Percentiles rank a stretch among this genome's conserved stretches.
Evolutionary conservation across 2,329 filamentous ascomycete species (phyloP).

Genomic region (Alternaria sp.): DNA sequence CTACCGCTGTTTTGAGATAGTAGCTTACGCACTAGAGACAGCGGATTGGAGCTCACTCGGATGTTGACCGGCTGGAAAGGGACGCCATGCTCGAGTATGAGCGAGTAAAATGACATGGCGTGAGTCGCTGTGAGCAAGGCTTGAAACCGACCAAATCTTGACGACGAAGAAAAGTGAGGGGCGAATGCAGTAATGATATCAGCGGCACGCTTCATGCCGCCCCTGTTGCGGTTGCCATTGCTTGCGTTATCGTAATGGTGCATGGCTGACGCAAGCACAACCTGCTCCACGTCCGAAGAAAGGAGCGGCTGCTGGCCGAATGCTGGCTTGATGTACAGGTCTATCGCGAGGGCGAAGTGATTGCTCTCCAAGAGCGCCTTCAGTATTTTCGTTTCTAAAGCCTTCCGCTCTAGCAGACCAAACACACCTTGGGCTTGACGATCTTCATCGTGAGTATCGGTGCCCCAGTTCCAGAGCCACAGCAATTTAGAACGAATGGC

Average conservation of each 20-base stretch:
- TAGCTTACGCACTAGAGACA: conserved; percentile 75
- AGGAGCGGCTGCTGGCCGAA: conserved; percentile 61
- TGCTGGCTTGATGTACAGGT: conserved; percentile 67
- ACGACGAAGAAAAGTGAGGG: conserved; percentile 62
- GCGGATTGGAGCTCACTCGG: conserved; percentile 77
- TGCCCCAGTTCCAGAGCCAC: conserved; percentile 78
- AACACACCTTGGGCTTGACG: conserved; percentile 60
- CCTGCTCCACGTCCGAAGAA: conserved; percentile 63
- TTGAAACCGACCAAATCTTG: conserved; percentile 65
- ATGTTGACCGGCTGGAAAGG: conserved; percentile 81
- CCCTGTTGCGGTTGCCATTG: conserved; percentile 79
- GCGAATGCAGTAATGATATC: conserved; percentile 68
- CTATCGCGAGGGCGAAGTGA: conserved; percentile 68
- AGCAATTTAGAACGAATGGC: conserved; percentile 69
- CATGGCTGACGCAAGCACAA: conserved; percentile 70
- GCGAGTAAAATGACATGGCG: conserved; percentile 75
- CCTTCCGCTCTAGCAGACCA: conserved; percentile 66
- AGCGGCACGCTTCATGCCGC: conserved; percentile 78
- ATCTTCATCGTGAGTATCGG: conserved; percentile 55
- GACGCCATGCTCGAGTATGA: conserved; percentile 80
- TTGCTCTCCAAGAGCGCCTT: conserved; percentile 70
- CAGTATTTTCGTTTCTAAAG: conserved; percentile 75
- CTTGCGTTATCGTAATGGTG: conserved; percentile 81
- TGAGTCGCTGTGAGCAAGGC: conserved; percentile 77
- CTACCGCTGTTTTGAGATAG: conserved; percentile 77